Conservation (phyloP, 169 alveolate genomes). For the Babesia gibsoni region DNA sequence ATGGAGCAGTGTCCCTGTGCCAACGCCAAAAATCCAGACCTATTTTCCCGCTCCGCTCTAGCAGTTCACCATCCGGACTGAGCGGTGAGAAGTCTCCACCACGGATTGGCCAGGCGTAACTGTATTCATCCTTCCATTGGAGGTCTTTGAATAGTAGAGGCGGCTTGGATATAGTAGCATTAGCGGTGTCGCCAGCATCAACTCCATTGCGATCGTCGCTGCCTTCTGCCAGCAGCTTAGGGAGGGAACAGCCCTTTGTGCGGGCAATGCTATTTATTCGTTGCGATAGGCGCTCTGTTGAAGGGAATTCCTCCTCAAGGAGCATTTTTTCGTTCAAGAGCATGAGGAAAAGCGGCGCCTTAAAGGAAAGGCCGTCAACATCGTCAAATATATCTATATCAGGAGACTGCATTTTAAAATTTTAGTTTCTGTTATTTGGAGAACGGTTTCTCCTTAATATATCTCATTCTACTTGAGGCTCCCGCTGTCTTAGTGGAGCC, state of each 20-base stretch:
- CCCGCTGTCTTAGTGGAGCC: not conserved
- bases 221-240: not conserved
- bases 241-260: not conserved
- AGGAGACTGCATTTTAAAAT: not conserved
- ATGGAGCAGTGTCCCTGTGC: conserved; percentile 51
- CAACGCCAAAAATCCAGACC: conserved; percentile 68
- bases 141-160: conserved; percentile 36
- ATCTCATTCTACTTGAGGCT: conserved; percentile 5
- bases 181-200: not conserved
- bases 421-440: not conserved
- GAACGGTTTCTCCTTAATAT: not conserved
- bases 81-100: conserved; percentile 61
- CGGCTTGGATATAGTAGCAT: not conserved
- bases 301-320: not conserved
- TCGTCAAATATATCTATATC: not conserved
- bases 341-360: conserved; percentile 7
- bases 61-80: conserved; percentile 62
- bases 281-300: not conserved
- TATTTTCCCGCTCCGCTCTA: conserved; percentile 51
- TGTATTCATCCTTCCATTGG: conserved; percentile 7
- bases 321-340: not conserved
- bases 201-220: not conserved
- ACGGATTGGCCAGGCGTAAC: conserved; percentile 16
- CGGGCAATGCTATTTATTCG: not conserved
- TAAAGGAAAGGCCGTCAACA: not conserved